Percentiles rank a stretch among this genome's conserved stretches.
These are phyloP conservation scores for Silene coronaria DNA, from an alignment of 179 eudicot genomes.

Conservation along the genomic window DNA sequence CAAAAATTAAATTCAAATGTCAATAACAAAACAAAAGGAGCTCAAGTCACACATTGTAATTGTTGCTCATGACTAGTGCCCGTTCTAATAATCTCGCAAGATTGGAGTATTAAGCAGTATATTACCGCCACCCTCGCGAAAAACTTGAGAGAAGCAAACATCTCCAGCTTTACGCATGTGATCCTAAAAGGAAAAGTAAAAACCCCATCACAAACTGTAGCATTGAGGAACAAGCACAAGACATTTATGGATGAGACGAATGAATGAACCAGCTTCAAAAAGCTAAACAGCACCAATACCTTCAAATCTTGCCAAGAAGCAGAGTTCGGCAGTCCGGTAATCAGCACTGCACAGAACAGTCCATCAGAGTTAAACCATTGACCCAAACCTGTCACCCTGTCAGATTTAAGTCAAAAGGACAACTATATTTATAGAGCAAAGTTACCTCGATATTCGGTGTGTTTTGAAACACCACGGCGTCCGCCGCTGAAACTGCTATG, in stretches of 20 bases:
- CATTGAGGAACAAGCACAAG: neutral
- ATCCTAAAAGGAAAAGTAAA: conserved; percentile 40
- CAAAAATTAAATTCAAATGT: conserved; percentile 8
- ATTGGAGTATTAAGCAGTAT: neutral
- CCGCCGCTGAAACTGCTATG: conserved; percentile 50
- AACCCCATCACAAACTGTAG: neutral
- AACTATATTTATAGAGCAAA: neutral
- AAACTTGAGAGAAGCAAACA: conserved; percentile 87
- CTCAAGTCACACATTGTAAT: neutral
- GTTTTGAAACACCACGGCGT: conserved; percentile 71
- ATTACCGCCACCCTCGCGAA: conserved; percentile 74
- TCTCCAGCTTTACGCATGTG: conserved; percentile 98
- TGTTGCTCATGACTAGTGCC: neutral
- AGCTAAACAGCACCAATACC: conserved; percentile 32
- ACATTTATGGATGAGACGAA: neutral
- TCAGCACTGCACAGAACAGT: conserved; percentile 55
- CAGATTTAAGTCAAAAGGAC: neutral
- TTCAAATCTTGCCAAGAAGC: conserved; percentile 98
- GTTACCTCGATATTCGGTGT: conserved; percentile 83
- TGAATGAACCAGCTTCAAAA: neutral
- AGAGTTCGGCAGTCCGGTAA: conserved; percentile 75
- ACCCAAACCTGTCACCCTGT: neutral
- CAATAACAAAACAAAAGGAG: neutral
- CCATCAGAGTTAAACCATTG: neutral
- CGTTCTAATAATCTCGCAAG: too few relatives aligned